These are phyloP conservation scores for Boletales sp. DNA, from an alignment of 768 basidiomycete genomes.

Conservation along the genomic window DNA sequence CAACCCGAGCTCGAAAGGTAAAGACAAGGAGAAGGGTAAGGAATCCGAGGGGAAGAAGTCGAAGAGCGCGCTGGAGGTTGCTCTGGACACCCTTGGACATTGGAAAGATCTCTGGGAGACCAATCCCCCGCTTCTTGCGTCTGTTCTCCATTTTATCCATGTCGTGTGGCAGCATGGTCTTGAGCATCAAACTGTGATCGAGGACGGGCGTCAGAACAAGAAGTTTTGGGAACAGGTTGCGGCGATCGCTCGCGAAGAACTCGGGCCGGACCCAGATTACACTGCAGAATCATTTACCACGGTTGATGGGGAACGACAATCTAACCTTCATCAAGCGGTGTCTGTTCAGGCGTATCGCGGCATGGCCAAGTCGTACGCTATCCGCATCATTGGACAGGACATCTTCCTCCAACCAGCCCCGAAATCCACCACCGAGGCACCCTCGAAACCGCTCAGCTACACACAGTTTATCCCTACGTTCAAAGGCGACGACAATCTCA, in stretches of 20 bases:
- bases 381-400: conserved; percentile 73
- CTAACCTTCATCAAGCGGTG: conserved; percentile 59
- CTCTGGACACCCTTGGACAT: conserved; percentile 57
- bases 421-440: conserved; percentile 32
- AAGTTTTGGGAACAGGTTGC: conserved; percentile 72
- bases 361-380: conserved; percentile 68
- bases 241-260: conserved; percentile 59
- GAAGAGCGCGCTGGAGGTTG: conserved; percentile 63
- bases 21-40: conserved; percentile 25
- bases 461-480: conserved; percentile 52
- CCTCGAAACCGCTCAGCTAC: conserved; percentile 58
- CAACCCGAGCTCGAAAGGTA: conserved; percentile 42
- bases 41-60: conserved; percentile 31
- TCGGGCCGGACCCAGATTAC: conserved; percentile 74
- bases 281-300: conserved; percentile 46
- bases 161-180: conserved; percentile 77
- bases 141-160: conserved; percentile 72
- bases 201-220: conserved; percentile 50
- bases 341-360: conserved; percentile 65
- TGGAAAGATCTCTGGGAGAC: conserved; percentile 78
- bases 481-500: conserved; percentile 58
- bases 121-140: conserved; percentile 72
- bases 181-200: conserved; percentile 63
- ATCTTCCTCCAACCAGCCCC: conserved; percentile 57
- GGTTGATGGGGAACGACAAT: conserved; percentile 37